Base-by-base conservation (phyloP, 306 rosid genomes). In the Inga oerstediana region DNA sequence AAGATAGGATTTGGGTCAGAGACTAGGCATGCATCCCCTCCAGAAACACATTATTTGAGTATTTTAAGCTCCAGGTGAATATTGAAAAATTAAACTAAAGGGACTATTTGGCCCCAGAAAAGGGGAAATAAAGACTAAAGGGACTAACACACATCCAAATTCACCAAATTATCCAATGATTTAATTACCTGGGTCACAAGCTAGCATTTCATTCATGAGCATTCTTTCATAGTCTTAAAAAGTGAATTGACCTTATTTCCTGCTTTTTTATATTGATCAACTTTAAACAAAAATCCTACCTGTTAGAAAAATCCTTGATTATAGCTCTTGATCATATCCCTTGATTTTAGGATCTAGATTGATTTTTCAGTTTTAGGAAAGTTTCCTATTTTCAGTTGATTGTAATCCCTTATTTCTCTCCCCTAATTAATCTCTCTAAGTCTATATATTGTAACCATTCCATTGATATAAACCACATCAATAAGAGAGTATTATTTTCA, bases 191-290 rank as follows among this genome's bases (percentile, higher is more conserved):
- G 66, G 48, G 30, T 79, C 27, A 83, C 30, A 72, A 35, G 8
- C 51, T 32, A 49, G 22, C 17, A 15, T 39, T 66, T 39, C 34
- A 52, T 66, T 69, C 35, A 66, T 45, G 59, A 45, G 52, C 69
- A 81, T 45, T 17, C 72, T 5, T 79, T 79, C 64, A n/a, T 32
- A 69, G 82, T 37, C 62, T 75, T 51, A n/a, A 70, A 51, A 43
- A 34, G 35, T 76, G 71, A 45, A 52, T 62, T 64, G 19, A 10
- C 14, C 22, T 51, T 58, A 74, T 76, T 72, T 12, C 20, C 8
- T 66, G 15, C 68, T 79, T 75, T 83, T 75, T 39, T 59, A 14
- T 69, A 46, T 11, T 45, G 56, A 58, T 51, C 58, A 68, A 72
- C 67, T 65, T 39, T 3, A n/a, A 44, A 46, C 37, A 72, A 34